Evolutionary conservation across 2,329 filamentous ascomycete species (phyloP), one percentile per base, ranked within the genome.

Genomic region (Akanthomyces uredinophilus): DNA sequence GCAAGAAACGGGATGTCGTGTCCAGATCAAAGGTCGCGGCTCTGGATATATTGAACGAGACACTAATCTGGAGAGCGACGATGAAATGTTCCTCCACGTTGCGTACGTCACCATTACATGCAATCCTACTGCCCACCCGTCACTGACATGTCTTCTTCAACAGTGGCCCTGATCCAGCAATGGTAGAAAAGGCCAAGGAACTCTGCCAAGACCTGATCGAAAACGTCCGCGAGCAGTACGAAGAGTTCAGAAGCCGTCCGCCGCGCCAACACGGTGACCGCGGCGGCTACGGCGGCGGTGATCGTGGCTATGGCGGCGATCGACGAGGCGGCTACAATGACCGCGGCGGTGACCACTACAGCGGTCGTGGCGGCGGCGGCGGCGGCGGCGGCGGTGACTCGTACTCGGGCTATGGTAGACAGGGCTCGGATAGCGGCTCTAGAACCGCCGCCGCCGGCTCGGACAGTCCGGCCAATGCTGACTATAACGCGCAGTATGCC

Each of bases 11-110:
- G 85, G 91, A 65, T 98, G 95, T 74, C 91, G 94, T 68, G 95
- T 99, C 29, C 95, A 99, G 75, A 99, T 99, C 78, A 99, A 99
- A 74, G 95, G 95, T 20, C 91, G 91, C 66, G 93, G 93, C 44
- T 98, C 93, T 59, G 95, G 95, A 16, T 99, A 96, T 73, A 87
- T 96, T 71, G 95, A 99, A 74, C 87, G 89, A 52, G 86, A 89
- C 37, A 96, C 92, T n/a, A 90, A 91, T 66, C 85, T 81, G 47
- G 95, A 99, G 76, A 96, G 92, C 67, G 94, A 99, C 53, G 94
- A 98, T 73, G 86, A 92, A 2, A 98, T 99, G 92, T 98, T 92
- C 72, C 83, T 99, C 51, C 93, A 98, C 74, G 93, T 98, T 67
- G 91, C 95, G 90, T 96, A 83, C 74, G 90, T 83, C 41, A 32